Conservation (phyloP, 768 basidiomycete species). For the Boletus fagicola region DNA sequence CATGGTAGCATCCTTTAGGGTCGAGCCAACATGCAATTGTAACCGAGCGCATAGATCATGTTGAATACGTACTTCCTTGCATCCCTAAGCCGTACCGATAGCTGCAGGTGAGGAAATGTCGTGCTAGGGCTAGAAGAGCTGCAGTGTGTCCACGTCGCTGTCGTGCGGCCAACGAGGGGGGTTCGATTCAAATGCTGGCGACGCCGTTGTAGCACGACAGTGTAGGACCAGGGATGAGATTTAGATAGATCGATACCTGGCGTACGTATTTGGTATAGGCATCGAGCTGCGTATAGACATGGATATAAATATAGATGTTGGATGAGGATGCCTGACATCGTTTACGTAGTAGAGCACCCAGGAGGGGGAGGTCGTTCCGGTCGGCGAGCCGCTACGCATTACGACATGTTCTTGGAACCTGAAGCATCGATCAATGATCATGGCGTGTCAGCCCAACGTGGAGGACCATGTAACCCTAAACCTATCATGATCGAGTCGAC, state of each 20-base stretch:
- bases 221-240: not conserved
- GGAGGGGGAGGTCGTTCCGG: not conserved
- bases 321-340: not conserved
- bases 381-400: too few relatives aligned
- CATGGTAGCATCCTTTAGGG: not conserved
- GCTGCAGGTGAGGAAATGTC: not conserved
- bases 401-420: not conserved
- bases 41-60: not conserved
- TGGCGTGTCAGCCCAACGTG: not conserved
- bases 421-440: not conserved
- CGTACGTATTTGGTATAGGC: not conserved
- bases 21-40: not conserved
- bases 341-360: not conserved
- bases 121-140: not conserved
- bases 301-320: not conserved
- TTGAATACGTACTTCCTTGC: too few relatives aligned
- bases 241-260: not conserved
- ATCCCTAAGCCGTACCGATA: not conserved
- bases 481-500: not conserved
- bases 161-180: too few relatives aligned
- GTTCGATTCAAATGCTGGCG: not conserved
- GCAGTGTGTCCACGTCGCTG: not conserved
- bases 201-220: not conserved
- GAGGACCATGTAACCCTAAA: not conserved
- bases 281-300: not conserved